Percentiles rank a stretch among this genome's conserved stretches.
phyloP scores from a whole-genome alignment of 257 asterid genomes.

The Cordia subcordata region DNA sequence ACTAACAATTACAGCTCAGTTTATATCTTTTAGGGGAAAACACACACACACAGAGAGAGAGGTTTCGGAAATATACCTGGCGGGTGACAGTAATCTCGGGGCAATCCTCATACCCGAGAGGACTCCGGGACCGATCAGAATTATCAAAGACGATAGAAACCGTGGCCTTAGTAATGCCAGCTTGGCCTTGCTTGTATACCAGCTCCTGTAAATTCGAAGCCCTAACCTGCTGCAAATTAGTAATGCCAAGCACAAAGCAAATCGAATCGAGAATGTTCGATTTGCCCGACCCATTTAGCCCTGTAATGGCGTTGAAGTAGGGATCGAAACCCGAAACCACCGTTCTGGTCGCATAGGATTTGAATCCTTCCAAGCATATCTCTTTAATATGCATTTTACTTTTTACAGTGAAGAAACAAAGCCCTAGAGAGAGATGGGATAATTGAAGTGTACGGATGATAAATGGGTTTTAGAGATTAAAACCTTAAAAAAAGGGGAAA shows the following conservation, averaged over 20 bases:
- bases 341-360: constrained; percentile 91
- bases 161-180: constrained; percentile 96
- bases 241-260: constrained; percentile 93
- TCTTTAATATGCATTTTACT: constrained; percentile 69
- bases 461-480: not conserved
- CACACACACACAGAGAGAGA: no score
- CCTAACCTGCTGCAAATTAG: constrained; percentile 98
- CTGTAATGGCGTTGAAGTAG: constrained; percentile 90
- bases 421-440: not conserved
- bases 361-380: constrained; percentile 89
- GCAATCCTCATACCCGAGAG: constrained; percentile 90
- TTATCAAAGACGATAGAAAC: constrained; percentile 92
- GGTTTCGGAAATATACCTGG: constrained; percentile 46
- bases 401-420: not conserved
- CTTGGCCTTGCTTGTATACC: constrained; percentile 99
- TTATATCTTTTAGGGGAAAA: no score
- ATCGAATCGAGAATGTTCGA: constrained; percentile 96
- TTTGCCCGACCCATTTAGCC: constrained; percentile 92
- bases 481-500: not conserved
- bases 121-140: constrained; percentile 75
- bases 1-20: not conserved
- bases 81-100: constrained; percentile 93
- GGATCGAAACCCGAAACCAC: constrained; percentile 95
- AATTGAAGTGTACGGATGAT: not conserved
- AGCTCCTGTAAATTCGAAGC: constrained; percentile 98